phyloP scores from a whole-genome alignment of 345 rosid species.

The Viola odorata region DNA sequence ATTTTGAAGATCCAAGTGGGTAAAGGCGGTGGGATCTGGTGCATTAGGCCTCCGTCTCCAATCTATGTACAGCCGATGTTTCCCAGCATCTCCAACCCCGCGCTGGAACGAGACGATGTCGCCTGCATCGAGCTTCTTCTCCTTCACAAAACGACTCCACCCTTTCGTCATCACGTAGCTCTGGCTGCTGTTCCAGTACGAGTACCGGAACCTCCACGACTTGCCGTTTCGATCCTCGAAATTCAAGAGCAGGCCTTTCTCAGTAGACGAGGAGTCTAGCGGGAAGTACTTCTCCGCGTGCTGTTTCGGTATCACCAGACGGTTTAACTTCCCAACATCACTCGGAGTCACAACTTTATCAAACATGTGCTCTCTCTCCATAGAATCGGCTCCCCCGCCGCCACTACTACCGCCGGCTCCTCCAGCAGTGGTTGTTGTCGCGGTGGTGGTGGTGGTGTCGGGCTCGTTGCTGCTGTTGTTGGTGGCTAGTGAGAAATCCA shows the following conservation, averaged over 20 bases:
- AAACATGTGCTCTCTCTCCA: conserved; percentile 62
- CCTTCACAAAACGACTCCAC: conserved; percentile 99
- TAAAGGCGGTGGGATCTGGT: conserved; percentile 36
- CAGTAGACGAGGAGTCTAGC: conserved; percentile 44
- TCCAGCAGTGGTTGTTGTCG: not conserved
- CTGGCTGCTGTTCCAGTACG: conserved; percentile 98
- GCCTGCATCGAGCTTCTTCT: conserved; percentile 89
- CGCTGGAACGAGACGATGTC: conserved; percentile 86
- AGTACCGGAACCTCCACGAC: conserved; percentile 92
- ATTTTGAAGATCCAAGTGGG: conserved; percentile 40
- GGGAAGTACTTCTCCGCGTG: conserved; percentile 82
- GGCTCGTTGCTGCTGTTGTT: conserved; percentile 14
- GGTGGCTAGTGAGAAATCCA: conserved; percentile 46
- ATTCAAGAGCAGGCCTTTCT: conserved; percentile 82
- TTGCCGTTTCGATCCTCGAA: conserved; percentile 85
- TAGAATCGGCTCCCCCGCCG: conserved; percentile 19
- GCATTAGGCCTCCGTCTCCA: conserved; percentile 75
- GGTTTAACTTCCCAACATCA: conserved; percentile 73
- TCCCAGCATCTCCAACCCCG: conserved; percentile 59
- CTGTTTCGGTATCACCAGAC: conserved; percentile 79
- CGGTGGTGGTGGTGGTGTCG: not conserved
- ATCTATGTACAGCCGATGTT: conserved; percentile 67
- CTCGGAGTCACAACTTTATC: conserved; percentile 86
- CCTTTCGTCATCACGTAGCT: conserved; percentile 99
- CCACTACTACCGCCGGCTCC: conserved; percentile 6